phyloP scores from a whole-genome alignment of 2,329 filamentous ascomycete species.

The Claviceps cyperi region DNA sequence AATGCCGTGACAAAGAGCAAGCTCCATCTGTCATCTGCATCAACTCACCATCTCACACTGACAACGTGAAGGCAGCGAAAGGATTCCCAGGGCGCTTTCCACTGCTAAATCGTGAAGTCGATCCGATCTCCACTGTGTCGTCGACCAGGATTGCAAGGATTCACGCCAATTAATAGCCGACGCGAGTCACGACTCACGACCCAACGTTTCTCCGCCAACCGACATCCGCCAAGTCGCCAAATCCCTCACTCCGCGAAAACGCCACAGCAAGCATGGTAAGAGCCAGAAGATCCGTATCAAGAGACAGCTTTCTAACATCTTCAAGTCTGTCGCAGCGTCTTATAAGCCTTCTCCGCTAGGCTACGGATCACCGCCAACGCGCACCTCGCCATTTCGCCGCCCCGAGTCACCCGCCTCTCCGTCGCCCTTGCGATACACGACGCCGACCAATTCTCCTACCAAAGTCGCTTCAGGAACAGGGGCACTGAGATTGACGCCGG shows the following conservation, averaged over 20 bases:
- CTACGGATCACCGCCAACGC: conserved; percentile 47
- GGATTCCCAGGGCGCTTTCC: not conserved
- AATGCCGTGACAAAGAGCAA: not conserved
- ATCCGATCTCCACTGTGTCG: not conserved
- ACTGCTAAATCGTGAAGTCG: not conserved
- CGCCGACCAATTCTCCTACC: conserved; percentile 47
- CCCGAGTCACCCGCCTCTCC: conserved; percentile 51
- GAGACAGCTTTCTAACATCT: conserved; percentile 15
- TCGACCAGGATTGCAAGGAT: not conserved
- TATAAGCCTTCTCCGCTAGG: conserved; percentile 61
- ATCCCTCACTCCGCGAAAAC: not conserved
- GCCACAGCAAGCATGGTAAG: conserved; percentile 17
- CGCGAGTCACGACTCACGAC: conserved; percentile 1
- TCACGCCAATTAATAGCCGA: not conserved
- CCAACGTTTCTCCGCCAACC: conserved; percentile 11
- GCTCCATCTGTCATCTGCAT: not conserved
- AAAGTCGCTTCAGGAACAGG: conserved; percentile 21
- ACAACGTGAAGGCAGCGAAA: not conserved
- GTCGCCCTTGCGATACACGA: conserved; percentile 48
- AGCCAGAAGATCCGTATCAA: conserved; percentile 5
- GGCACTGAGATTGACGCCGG: conserved; percentile 23
- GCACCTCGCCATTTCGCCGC: conserved; percentile 50
- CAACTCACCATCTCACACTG: not conserved
- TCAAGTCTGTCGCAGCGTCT: conserved; percentile 37
- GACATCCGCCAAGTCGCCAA: conserved; percentile 1